Evolutionary conservation across 306 rosid genomes (phyloP).

Genomic region (Quercus suber): DNA sequence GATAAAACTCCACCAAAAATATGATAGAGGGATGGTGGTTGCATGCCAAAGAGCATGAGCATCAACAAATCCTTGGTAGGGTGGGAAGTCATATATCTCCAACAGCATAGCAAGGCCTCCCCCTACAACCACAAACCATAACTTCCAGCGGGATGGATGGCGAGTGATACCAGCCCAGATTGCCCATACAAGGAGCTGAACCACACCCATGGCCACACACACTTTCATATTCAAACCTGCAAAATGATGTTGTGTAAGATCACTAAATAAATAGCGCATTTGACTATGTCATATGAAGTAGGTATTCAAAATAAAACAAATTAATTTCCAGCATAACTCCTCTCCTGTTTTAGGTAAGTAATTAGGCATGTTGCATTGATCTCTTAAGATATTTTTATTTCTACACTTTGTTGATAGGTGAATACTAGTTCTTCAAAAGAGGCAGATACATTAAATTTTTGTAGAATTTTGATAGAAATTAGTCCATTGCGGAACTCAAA

Average conservation of each 20-base stretch:
- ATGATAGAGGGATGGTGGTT: slow-evolving; percentile 69
- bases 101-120: slow-evolving; percentile 60
- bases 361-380: background rate
- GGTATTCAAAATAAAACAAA: background rate
- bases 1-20: slow-evolving; percentile 89
- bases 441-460: too few species aligned
- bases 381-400: background rate
- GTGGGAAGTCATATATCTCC: slow-evolving; percentile 82
- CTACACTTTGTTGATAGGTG: too few species aligned
- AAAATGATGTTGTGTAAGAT: slow-evolving; percentile 23
- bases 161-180: slow-evolving; percentile 51
- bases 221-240: slow-evolving; percentile 84
- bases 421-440: too few species aligned
- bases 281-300: background rate
- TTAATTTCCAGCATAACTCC: background rate
- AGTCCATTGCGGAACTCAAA: too few species aligned
- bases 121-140: slow-evolving; percentile 65
- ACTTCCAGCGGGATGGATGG: slow-evolving; percentile 70
- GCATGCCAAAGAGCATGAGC: slow-evolving; percentile 84
- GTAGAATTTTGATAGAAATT: too few species aligned
- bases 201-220: slow-evolving; percentile 52
- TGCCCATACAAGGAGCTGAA: slow-evolving; percentile 86
- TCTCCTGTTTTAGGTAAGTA: background rate
- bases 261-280: slow-evolving; percentile 7
- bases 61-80: slow-evolving; percentile 81